These are phyloP conservation scores for Magnaporthiopsis rhizophila DNA, from an alignment of 2,329 filamentous ascomycete genomes.

Conservation along the genomic window DNA sequence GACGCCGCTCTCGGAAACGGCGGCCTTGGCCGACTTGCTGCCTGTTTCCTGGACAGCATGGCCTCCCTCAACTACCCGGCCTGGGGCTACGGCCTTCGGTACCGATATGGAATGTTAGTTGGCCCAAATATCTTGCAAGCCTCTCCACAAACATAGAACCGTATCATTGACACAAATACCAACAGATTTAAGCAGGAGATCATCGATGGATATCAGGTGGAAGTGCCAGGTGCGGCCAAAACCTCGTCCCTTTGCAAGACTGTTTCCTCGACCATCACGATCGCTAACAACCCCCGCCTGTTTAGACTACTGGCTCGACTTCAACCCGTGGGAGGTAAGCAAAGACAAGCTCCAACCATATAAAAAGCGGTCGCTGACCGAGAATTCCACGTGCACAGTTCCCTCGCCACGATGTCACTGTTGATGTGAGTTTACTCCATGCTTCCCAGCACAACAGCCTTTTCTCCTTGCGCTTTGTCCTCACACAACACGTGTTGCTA, in stretches of 20 bases:
- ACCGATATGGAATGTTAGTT: conserved; percentile 73
- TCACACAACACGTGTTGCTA: conserved; percentile 18
- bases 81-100: conserved; percentile 94
- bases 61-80: conserved; percentile 92
- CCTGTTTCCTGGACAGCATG: conserved; percentile 94
- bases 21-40: conserved; percentile 86
- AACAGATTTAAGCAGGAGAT: conserved; percentile 90
- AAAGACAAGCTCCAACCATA: not conserved
- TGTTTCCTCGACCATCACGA: too few species aligned
- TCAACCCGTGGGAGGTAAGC: conserved; percentile 82
- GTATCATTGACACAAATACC: too few species aligned
- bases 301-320: conserved; percentile 92
- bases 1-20: conserved; percentile 95
- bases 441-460: conserved; percentile 26
- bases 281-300: too few species aligned
- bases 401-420: conserved; percentile 86
- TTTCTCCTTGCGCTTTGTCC: not conserved
- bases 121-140: too few species aligned
- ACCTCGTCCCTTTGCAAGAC: too few species aligned
- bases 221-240: conserved; percentile 53
- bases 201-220: conserved; percentile 93
- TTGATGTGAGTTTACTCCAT: conserved; percentile 45
- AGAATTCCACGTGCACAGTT: conserved; percentile 38
- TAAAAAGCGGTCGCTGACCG: not conserved
- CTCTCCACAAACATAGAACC: too few species aligned